Conservation (phyloP, 2,329 filamentous ascomycete species). For the Fusarium xyrophilum region DNA sequence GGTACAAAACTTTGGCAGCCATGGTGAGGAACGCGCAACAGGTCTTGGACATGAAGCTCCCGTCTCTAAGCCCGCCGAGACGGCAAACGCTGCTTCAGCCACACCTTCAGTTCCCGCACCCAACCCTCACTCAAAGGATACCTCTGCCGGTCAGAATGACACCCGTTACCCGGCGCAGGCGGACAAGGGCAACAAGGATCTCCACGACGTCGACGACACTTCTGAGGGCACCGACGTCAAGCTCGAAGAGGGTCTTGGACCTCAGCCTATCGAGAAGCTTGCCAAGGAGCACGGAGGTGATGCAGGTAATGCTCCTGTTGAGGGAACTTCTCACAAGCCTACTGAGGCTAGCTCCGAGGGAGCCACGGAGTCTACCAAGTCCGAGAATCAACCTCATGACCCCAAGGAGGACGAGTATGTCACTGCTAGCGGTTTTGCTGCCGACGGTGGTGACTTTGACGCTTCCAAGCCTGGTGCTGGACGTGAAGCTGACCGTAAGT, state of each 20-base stretch:
- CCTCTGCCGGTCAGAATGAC: conserved; percentile 48
- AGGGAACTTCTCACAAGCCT: conserved; percentile 6
- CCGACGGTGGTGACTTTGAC: conserved; percentile 74
- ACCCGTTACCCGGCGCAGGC: conserved; percentile 49
- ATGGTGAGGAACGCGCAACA: conserved; percentile 9
- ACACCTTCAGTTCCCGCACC: conserved; percentile 1
- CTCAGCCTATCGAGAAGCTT: conserved; percentile 47
- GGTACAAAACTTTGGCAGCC: conserved; percentile 24
- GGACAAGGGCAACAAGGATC: conserved; percentile 41
- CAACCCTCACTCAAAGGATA: conserved; percentile 26
- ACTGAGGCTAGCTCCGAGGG: conserved; percentile 20
- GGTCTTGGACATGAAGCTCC: conserved; percentile 9
- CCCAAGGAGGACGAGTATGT: conserved; percentile 65
- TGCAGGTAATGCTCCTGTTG: conserved; percentile 35
- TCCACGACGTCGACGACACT: conserved; percentile 43
- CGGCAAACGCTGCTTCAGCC: not conserved
- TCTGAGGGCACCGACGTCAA: conserved; percentile 43
- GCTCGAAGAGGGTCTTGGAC: conserved; percentile 41
- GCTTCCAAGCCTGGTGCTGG: conserved; percentile 69
- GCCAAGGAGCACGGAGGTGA: conserved; percentile 46
- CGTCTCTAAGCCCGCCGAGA: not conserved
- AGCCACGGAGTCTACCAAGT: conserved; percentile 9
- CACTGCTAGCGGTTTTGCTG: conserved; percentile 63
- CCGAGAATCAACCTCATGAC: conserved; percentile 45
- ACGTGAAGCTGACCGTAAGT: conserved; percentile 69